Evolutionary conservation across 352 stramenopile genomes (phyloP).

Genomic region (Phytophthora multivora): DNA sequence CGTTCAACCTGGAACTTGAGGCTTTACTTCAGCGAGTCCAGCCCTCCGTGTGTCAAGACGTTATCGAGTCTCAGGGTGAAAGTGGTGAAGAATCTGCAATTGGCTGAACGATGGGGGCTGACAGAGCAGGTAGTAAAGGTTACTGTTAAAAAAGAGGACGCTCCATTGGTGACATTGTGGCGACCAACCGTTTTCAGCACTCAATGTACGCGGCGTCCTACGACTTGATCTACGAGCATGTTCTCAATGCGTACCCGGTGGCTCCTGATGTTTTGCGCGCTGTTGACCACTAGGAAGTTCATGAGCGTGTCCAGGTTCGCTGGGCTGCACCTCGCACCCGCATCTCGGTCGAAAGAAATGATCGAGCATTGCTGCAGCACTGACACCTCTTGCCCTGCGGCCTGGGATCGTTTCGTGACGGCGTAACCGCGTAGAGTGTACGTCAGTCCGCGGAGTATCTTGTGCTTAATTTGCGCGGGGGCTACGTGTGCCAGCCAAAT

Average conservation of each 20-base stretch:
- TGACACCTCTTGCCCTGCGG: conserved; percentile 17
- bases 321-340: conserved; percentile 15
- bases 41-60: neutral
- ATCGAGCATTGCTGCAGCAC: conserved; percentile 31
- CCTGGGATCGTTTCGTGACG: conserved; percentile 39
- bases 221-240: conserved; percentile 23
- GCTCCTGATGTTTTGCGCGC: conserved; percentile 36
- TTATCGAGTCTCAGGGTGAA: conserved; percentile 12
- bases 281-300: conserved; percentile 46
- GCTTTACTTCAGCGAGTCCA: conserved; percentile 27
- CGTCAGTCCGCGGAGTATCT: conserved; percentile 31
- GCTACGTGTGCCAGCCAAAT: conserved; percentile 56
- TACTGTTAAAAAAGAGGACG: too few species aligned
- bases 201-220: too few species aligned
- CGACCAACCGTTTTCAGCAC: too few species aligned
- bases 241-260: conserved; percentile 50
- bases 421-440: conserved; percentile 61
- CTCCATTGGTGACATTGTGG: too few species aligned
- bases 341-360: conserved; percentile 46
- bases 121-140: neutral
- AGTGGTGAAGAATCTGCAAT: conserved; percentile 6
- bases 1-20: conserved; percentile 24
- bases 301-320: conserved; percentile 36
- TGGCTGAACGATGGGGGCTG: neutral
- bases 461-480: conserved; percentile 55